These are phyloP conservation scores for Candida jianshihensis DNA, from an alignment of 805 yeast species.

Conservation along the genomic window DNA sequence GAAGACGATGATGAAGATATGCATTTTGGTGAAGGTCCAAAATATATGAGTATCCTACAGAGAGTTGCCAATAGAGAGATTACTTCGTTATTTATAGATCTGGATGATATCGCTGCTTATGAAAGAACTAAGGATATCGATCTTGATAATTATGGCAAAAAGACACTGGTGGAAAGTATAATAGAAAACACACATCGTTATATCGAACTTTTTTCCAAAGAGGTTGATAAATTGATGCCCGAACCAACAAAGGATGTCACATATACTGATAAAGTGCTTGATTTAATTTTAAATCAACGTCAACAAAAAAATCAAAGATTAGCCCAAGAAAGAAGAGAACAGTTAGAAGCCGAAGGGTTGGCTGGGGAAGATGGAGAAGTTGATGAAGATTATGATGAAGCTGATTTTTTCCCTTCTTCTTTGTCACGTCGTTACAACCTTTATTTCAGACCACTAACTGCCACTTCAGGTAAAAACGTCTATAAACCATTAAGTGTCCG, in stretches of 20 bases:
- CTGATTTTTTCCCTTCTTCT: conserved; percentile 68
- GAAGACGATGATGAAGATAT: conserved; percentile 18
- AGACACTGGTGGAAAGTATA: conserved; percentile 49
- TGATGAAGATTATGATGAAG: conserved; percentile 25
- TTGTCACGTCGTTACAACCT: conserved; percentile 81
- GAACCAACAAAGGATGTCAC: conserved; percentile 73
- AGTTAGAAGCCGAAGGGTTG: conserved; percentile 37
- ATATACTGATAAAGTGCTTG: conserved; percentile 84
- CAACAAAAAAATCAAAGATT: conserved; percentile 71
- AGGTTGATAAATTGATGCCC: conserved; percentile 80
- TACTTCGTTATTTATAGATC: conserved; percentile 61
- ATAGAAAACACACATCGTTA: conserved; percentile 72
- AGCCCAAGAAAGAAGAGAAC: conserved; percentile 60
- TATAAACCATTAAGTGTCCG: conserved; percentile 75
- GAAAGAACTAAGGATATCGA: conserved; percentile 40
- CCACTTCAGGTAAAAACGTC: conserved; percentile 19
- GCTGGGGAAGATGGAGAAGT: conserved; percentile 22
- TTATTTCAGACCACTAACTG: conserved; percentile 77
- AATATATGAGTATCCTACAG: conserved; percentile 71
- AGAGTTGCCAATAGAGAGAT: conserved; percentile 78
- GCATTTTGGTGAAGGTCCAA: conserved; percentile 41
- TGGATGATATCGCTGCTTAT: conserved; percentile 75
- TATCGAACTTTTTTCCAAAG: conserved; percentile 65
- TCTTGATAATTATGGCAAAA: conserved; percentile 16
- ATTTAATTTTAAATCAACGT: conserved; percentile 88